phyloP scores from a whole-genome alignment of 441 rosid species.

The Isatis lusitanica region DNA sequence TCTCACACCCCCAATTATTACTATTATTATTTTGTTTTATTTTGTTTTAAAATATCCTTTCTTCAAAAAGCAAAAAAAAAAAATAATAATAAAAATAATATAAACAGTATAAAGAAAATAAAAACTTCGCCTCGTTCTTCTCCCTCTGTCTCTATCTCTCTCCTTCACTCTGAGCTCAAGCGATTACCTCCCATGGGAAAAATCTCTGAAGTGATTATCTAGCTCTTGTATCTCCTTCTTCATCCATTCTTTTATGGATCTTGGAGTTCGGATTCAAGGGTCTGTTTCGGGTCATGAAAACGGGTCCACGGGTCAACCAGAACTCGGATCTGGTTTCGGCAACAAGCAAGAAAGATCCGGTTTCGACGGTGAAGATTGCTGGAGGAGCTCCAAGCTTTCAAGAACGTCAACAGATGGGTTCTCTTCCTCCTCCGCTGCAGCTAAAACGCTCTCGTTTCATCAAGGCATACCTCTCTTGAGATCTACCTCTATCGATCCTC shows the following conservation, averaged over 20 bases:
- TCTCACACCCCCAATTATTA: slow-evolving; percentile 37
- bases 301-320: slow-evolving; percentile 36
- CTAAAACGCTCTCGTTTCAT: slow-evolving; percentile 42
- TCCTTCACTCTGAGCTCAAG: slow-evolving; percentile 31
- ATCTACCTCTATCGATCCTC: slow-evolving; percentile 48
- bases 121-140: slow-evolving; percentile 27
- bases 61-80: neutral
- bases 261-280: slow-evolving; percentile 50
- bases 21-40: slow-evolving; percentile 21
- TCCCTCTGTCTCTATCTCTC: slow-evolving; percentile 30
- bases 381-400: slow-evolving; percentile 57
- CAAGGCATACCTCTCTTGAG: slow-evolving; percentile 44
- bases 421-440: slow-evolving; percentile 25
- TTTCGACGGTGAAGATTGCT: slow-evolving; percentile 44
- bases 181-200: slow-evolving; percentile 42
- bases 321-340: slow-evolving; percentile 52
- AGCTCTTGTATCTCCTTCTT: slow-evolving; percentile 16
- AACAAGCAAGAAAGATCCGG: slow-evolving; percentile 32
- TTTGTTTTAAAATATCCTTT: neutral
- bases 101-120: slow-evolving; percentile 17
- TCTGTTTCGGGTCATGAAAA: slow-evolving; percentile 42
- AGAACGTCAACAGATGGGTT: slow-evolving; percentile 36
- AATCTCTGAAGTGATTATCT: slow-evolving; percentile 34
- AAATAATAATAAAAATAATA: neutral
- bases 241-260: slow-evolving; percentile 51